These are phyloP conservation scores for Jatropha multifida DNA, from an alignment of 441 rosid genomes.

Conservation along the genomic window DNA sequence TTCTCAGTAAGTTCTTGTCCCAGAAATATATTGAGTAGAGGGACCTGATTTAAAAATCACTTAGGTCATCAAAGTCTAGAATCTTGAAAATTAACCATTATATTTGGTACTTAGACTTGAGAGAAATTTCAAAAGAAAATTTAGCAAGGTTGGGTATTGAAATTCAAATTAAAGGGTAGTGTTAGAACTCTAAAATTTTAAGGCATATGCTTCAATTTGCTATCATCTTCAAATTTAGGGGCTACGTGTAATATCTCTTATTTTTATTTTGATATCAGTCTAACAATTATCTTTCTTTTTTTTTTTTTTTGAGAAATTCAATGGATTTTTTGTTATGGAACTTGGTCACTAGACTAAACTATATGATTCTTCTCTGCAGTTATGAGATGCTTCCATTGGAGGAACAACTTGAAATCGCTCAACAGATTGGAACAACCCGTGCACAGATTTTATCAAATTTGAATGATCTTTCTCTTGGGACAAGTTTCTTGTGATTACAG, in stretches of 20 bases:
- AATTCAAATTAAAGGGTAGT: not conserved
- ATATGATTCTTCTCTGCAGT: slow-evolving; percentile 46
- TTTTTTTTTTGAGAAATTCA: not conserved
- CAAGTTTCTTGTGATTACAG: slow-evolving; percentile 74
- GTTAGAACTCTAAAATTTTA: not conserved
- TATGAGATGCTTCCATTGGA: slow-evolving; percentile 93
- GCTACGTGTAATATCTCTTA: not conserved
- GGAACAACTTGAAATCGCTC: slow-evolving; percentile 85
- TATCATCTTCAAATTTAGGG: not conserved
- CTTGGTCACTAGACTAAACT: not conserved
- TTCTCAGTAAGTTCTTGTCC: slow-evolving; percentile 65
- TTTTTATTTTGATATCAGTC: not conserved
- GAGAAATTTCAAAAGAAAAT: not conserved
- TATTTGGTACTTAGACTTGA: not conserved
- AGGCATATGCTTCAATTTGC: not conserved
- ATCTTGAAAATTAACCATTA: not conserved
- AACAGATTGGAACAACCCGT: slow-evolving; percentile 85
- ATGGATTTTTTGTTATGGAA: not conserved
- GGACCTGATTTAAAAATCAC: not conserved
- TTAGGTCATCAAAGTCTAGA: not conserved
- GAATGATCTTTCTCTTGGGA: slow-evolving; percentile 78
- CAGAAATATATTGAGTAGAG: not conserved
- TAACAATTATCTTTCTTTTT: not conserved
- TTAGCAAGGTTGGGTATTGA: not conserved
- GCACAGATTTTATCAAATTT: slow-evolving; percentile 71